Evolutionary conservation across 352 stramenopile species (phyloP), one percentile per base, ranked within the genome.

Genomic region (Blastocystis sp.): DNA sequence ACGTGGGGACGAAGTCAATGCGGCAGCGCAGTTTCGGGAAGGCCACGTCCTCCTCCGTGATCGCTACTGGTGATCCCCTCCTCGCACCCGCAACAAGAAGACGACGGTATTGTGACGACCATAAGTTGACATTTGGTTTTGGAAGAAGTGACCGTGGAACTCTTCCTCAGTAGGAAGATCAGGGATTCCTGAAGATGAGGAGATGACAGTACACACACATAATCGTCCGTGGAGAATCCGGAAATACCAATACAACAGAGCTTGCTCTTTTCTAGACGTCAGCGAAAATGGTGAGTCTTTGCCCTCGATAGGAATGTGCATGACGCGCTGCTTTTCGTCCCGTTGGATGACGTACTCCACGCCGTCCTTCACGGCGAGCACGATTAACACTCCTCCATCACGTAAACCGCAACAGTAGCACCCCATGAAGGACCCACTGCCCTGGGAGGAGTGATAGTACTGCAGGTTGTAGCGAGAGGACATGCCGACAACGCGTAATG

Each of bases 391-490:
- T 29, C 74, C 61, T 59, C 74, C 74, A 31, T 85, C 74, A 4
- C 31, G 4, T 37, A 85, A 41, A 9, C 26, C 60, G n/a, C 45
- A 67, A 26, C 74, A 69, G n/a, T 70, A 85, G 51, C 50, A 70
- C 50, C 41, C 74, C 55, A 55, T 29, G 19, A 45, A 37, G 29
- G 31, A 70, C 31, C 55, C 55, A 67, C 41, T 70, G n/a, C 55
- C 60, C 29, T 50, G 35, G 45, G 26, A 85, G 13, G 74, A 85
- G 51, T 85, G 55, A 31, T 85, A 85, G 31, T 69, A 85, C 74
- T 69, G 35, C 51, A 85, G 21, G 37, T 24, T 4, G 29, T 74
- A 74, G 10, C 21, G 24, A 26, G 63, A 74, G 2, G n/a, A 13
- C 63, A 74, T 74, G 6, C 45, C 6, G 16, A 16, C 45, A 55